Base-by-base conservation (phyloP, 495 filamentous ascomycete species). In the Parachaetomium inaequale region DNA sequence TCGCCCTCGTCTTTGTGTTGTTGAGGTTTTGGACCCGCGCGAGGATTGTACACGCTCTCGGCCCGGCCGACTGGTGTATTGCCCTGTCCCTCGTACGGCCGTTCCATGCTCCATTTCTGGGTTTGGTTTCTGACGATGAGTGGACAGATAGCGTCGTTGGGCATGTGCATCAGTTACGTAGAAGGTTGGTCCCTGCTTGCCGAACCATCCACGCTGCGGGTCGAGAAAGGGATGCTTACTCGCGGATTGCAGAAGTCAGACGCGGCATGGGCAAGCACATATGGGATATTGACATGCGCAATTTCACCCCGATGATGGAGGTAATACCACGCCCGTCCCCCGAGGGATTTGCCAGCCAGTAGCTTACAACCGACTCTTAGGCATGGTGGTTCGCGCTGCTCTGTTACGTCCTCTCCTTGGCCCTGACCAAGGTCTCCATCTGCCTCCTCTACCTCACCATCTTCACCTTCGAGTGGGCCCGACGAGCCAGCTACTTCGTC, bases 361-460 rank as follows among this genome's bases (percentile, higher is more conserved):
- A 23, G 11, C 36, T 58, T 43, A 58, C 45, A 31, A 25, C 5
- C 23, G 17, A 46, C 25, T 12, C 8, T 29, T 31, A 69, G 70
- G 60, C 56, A 4, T 70, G 57, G 51, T 71, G 69, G 64, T 65
- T 62, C 53, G 57, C 66, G 14, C 26, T 71, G 15, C 23, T 73
- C 4, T 31, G 23, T 7, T 71, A 73, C 59, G 25, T 50, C 36
- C 31, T 66, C 17, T 58, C 58, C 26, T n/a, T 73, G 15, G 43
- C 43, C 23, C 32, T 73, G 31, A 67, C 63, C 58, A 73, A 71
- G 42, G 62, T 64, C 8, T 72, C 68, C 14, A 71, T 72, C 49
- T 68, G 64, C 55, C 53, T 71, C 17, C 59, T 73, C 31, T 73
- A 69, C 38, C 63, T 73, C 42, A 67, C 29, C 25, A 67, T 73